Base-by-base conservation (phyloP, 2,329 filamentous ascomycete genomes). In the Harringtonia aguacate region DNA sequence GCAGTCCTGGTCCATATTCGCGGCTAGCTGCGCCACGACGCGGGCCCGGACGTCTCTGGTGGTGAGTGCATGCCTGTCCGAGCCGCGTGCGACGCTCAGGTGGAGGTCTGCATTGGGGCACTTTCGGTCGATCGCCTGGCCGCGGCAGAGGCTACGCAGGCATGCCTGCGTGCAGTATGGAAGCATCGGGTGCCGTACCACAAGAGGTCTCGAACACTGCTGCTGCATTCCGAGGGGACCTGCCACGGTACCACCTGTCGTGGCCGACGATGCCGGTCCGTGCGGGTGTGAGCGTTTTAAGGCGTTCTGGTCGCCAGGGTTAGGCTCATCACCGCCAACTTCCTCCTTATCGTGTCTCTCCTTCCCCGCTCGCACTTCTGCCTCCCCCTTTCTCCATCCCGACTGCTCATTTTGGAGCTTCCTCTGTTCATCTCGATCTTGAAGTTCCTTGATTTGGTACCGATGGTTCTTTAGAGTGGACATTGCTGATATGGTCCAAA, bases 81-180 rank as follows among this genome's bases (percentile, higher is more conserved):
- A 29, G 29, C 14, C 38, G 22, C 3, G 2, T 18, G 3, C 13
- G 21, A 3, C 15, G 13, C 4, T 10, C 12, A 22, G 44, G 38
- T 45, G 41, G 3, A 42, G 27, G 12, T 6, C 8, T 13, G 42
- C 30, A 24, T 48, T 47, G 17, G 45, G 45, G n/a, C 48, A 50
- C 13, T 20, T 17, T n/a, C 31, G 14, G 31, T 48, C 43, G 15
- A 46, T 37, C 8, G 30, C 7, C 10, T 27, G 14, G 9, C 36
- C 30, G n/a, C 12, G 24, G 17, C 22, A 14, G 9, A 49, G 31
- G 2, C 45, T 30, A 18, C 36, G 39, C 4, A 47, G 36, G 21
- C 47, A 49, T 12, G 35, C 41, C 21, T 47, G 42, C 2, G 47
- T 46, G 39, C 44, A 46, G 35, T 41, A 48, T 4, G 41, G 37